Base-by-base conservation (phyloP, 768 basidiomycete genomes). In the Russula dissimulans region DNA sequence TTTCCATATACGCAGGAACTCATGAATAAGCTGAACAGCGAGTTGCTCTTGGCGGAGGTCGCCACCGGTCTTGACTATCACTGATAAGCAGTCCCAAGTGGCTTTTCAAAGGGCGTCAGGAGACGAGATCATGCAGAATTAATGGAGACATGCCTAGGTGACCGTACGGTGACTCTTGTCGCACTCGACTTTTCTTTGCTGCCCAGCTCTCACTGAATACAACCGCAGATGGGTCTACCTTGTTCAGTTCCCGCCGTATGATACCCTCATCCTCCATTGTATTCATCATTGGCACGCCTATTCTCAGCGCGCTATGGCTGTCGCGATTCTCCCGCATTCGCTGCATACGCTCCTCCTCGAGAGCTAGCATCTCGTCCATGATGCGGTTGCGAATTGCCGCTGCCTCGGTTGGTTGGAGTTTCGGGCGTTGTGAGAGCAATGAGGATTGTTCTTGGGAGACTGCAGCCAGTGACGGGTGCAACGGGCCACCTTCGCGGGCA, bases 11-110 rank as follows among this genome's bases (percentile, higher is more conserved):
- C 81, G 78, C 68, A 90, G 87, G 68, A 99, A 97, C 68, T 95
- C 89, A 63, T 82, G 87, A 57, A 99, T 93, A 11, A 99, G 82
- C 67, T 97, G 93, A 5, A 95, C 91, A 4, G 97, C 97, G 26
- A 99, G 79, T 72, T 99, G 97, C 70, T 99, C 97, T 74, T 99
- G 97, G 46, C 97, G 84, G 56, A 99, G 72, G 71, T 99, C 97
- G 38, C 88, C 95, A 3, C 95, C 95, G 5, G 95, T 98, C 75
- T 99, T 99, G 70, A 99, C 94, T 61, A 99, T 99, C 43, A 97
- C 93, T 8, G 95, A 95, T 46, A 97, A 81, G 66, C 94, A 94
- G 70, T 95, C 87, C 86, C 86, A 90, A 64, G 78, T 85, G 26
- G 82, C 86, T 88, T 67, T 67, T 14, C 36, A 38, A 9, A 11